A percentile compares a stretch with the other conserved stretches of the same genome.
phyloP scores from a whole-genome alignment of 805 yeast genomes.

The Metschnikowia noctiluminum region DNA sequence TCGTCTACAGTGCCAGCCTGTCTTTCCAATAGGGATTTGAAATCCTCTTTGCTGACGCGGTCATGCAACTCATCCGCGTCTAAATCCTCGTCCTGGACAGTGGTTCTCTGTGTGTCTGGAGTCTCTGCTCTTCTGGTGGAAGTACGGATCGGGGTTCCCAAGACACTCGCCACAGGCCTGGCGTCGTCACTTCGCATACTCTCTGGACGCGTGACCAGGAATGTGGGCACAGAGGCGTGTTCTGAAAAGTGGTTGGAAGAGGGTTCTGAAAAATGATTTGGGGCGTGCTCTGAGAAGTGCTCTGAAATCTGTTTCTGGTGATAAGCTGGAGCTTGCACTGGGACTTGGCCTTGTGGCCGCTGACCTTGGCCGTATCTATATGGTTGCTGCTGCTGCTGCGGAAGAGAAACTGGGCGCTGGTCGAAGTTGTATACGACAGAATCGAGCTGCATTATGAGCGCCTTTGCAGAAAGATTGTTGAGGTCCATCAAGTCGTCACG shows the following conservation, averaged over 20 bases:
- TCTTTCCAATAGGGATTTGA: slow-evolving; percentile 25
- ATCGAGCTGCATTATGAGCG: slow-evolving; percentile 40
- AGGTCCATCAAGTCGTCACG: slow-evolving; percentile 47
- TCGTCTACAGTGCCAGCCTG: slow-evolving; percentile 30
- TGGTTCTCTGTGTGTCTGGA: slow-evolving; percentile 45
- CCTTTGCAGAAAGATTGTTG: slow-evolving; percentile 42
- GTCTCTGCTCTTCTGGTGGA: slow-evolving; percentile 26
- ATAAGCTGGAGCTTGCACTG: too few relatives aligned
- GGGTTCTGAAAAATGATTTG: too few relatives aligned
- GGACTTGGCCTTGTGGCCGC: too few relatives aligned
- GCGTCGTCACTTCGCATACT: neutral
- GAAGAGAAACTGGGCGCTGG: neutral
- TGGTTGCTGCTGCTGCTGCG: neutral
- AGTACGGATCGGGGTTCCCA: slow-evolving; percentile 18
- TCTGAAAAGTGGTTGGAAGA: too few relatives aligned
- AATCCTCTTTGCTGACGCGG: slow-evolving; percentile 34
- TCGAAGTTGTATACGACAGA: slow-evolving; percentile 22
- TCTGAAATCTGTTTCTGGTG: too few relatives aligned
- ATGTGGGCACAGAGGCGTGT: neutral
- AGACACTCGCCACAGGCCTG: neutral
- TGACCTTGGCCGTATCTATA: too few relatives aligned
- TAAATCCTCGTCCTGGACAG: slow-evolving; percentile 43
- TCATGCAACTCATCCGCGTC: slow-evolving; percentile 29
- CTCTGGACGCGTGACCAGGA: neutral
- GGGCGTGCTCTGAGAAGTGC: too few relatives aligned